Evolutionary conservation across 805 yeast genomes (phyloP).

Genomic region (Pichia kluyveri): DNA sequence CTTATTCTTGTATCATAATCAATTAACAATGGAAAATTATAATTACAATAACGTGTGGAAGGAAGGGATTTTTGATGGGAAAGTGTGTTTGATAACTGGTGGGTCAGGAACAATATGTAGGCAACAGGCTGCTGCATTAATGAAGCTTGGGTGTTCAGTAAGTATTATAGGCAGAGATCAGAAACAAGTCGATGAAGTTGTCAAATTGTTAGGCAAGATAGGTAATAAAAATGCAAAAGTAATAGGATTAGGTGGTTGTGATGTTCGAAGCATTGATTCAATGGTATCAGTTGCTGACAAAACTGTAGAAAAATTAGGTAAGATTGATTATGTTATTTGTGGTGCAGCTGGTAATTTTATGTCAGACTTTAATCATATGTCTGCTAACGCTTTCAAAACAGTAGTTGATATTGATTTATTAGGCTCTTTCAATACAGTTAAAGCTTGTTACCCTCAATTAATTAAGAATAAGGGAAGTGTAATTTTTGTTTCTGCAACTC

Average conservation of each 20-base stretch:
- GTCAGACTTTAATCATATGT: constrained; percentile 66
- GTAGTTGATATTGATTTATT: constrained; percentile 80
- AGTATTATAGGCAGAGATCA: constrained; percentile 74
- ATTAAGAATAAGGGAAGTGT: constrained; percentile 59
- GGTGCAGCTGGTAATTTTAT: constrained; percentile 97
- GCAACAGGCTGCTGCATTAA: constrained; percentile 80
- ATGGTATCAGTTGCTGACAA: constrained; percentile 52
- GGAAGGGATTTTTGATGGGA: constrained; percentile 65
- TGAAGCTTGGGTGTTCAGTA: constrained; percentile 78
- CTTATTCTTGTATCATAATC: too few species aligned
- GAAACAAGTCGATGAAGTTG: constrained; percentile 58
- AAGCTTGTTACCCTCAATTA: constrained; percentile 67
- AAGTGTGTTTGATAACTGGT: constrained; percentile 87
- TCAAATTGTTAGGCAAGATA: constrained; percentile 59
- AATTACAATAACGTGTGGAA: constrained; percentile 28
- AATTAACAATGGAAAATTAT: constrained; percentile 5
- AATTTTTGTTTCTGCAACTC: constrained; percentile 77
- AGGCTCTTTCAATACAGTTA: constrained; percentile 84
- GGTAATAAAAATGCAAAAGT: constrained; percentile 35
- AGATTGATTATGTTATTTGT: constrained; percentile 79
- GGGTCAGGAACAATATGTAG: constrained; percentile 96
- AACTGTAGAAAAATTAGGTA: constrained; percentile 63
- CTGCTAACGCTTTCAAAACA: constrained; percentile 80
- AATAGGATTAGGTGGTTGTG: constrained; percentile 61
- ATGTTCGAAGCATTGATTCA: constrained; percentile 65